Evolutionary conservation across 1,284 basidiomycete species (phyloP), one percentile per base, ranked within the genome.

Genomic region (Pseudozyma sp.): DNA sequence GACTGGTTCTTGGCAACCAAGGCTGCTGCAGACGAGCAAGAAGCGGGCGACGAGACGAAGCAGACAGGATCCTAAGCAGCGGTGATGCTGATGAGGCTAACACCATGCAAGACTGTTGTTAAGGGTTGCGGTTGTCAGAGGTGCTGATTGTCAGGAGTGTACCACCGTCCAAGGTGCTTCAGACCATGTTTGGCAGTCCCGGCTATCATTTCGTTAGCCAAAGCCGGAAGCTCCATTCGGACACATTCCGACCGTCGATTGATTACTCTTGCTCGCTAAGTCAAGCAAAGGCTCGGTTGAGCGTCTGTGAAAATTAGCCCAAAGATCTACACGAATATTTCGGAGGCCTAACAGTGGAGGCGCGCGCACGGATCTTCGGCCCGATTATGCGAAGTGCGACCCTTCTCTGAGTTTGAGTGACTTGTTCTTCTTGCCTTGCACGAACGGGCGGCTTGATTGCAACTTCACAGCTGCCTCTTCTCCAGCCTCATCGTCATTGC

Each of bases 361-460:
- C 40, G 39, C 51, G 49, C 45, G 54, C 46, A 54, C 66, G 60
- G 67, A 56, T 63, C 19, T 17, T 69, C 60, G 67, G 67, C 47
- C 60, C 56, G 60, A 60, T 19, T 55, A 69, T 16, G 56, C 67
- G 60, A 58, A 40, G 11, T n/a, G 10, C 19, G 24, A 24, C 24
- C 24, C 24, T 24, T 24, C 24, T 24, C 24, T 24, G 24, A 19
- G 34, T 29, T 47, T 37, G 8, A 37, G 14, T 37, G 8, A 14
- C 14, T 37, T 37, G 35, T 14, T 37, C 8, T 37, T 14, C 35
- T 37, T 37, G 24, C 24, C 24, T 24, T 24, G 24, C 24, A 24
- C 24, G 24, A 24, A 4, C 4, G 24, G 4, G 24, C 24, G 24
- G 24, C 24, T 4, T 24, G 24, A 24, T 24, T 24, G 9, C 35